These are phyloP conservation scores for Solanum acaule DNA, from an alignment of 257 asterid genomes.

Conservation along the genomic window DNA sequence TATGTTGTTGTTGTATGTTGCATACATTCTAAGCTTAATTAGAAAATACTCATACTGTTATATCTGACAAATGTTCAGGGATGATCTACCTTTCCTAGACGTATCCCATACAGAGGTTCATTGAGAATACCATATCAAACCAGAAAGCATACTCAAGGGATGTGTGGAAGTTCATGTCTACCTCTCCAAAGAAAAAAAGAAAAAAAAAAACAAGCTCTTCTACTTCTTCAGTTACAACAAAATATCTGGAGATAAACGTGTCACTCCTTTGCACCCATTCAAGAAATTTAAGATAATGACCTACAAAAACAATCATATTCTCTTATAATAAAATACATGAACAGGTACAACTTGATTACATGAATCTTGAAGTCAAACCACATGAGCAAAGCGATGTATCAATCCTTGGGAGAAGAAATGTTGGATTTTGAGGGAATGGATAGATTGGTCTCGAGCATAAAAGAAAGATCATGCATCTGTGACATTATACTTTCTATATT, in stretches of 20 bases:
- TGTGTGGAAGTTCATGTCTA: background rate
- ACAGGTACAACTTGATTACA: background rate
- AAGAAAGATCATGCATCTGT: slow-evolving; percentile 43
- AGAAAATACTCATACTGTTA: background rate
- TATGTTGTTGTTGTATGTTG: background rate
- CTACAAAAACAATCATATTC: background rate
- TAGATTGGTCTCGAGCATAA: slow-evolving; percentile 30
- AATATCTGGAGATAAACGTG: background rate
- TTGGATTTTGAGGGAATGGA: slow-evolving; percentile 26
- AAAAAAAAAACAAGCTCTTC: background rate
- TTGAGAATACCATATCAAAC: background rate
- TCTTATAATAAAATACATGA: background rate
- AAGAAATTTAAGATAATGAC: background rate
- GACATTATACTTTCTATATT: slow-evolving; percentile 15
- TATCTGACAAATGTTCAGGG: too few relatives aligned
- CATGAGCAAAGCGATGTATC: background rate
- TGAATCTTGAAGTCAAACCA: background rate
- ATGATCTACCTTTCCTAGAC: too few relatives aligned
- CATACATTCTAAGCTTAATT: background rate
- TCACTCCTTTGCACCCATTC: background rate
- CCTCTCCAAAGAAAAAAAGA: background rate
- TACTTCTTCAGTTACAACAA: background rate
- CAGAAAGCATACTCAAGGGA: background rate
- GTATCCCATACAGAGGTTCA: too few relatives aligned
- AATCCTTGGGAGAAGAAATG: background rate